Base-by-base conservation (phyloP, 768 basidiomycete genomes). In the Lactarius hatsudake region DNA sequence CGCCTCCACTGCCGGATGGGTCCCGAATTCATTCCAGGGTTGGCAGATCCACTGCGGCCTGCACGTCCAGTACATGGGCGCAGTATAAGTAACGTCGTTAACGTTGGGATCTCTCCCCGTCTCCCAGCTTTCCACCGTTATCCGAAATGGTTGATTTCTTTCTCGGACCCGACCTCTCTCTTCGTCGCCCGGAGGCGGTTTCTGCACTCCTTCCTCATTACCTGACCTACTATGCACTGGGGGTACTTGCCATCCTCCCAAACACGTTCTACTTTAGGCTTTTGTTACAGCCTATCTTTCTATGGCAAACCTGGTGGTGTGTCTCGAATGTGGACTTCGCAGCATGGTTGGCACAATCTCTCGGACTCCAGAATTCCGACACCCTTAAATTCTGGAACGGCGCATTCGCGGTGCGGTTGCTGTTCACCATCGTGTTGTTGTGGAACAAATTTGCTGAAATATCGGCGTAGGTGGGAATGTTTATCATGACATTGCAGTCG, bases 201-300 rank as follows among this genome's bases (percentile, higher is more conserved):
- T 1, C 45, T 20, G 60, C 60, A 2, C 5, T 59, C 20, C 18
- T 26, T 17, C 66, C 66, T 7, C 30, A 63, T 2, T 58, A 62
- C 56, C 32, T 59, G 12, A 57, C 10, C 66, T 63, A 58, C 62
- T 48, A 62, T 45, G 32, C 26, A n/a, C 61, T 56, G 12, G 61
- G 61, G 15, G n/a, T 67, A 2, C 61, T 67, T 34, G 61, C 51
- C 20, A 18, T 67, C 38, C 55, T 67, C 18, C 61, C 45, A 13
- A 40, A 67, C 40, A 67, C 65, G 6, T 48, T 23, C 23, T 20
- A 48, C 10, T 9, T 67, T 20, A 26, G 38, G 23, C 6, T 62
- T n/a, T 61, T 34, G 28, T 36, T 67, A 13, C 36, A 62, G 20
- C 66, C 66, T 23, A 0, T 62, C 13, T 51, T 48, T 23, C 10